Evolutionary conservation across 768 basidiomycete species (phyloP), one percentile per base, ranked within the genome.

Genomic region (Suillus discolor): DNA sequence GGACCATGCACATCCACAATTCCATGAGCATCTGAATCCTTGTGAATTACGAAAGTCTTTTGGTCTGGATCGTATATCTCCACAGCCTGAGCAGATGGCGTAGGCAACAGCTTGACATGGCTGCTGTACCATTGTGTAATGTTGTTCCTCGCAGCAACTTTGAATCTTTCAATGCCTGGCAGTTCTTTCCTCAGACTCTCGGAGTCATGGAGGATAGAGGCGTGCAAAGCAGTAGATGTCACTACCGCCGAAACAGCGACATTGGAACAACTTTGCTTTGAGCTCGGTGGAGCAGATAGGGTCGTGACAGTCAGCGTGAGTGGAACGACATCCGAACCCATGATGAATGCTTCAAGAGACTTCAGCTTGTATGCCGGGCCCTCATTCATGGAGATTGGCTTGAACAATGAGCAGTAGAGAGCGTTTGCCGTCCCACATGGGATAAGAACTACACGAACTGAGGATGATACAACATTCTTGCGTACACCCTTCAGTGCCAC

Each of bases 351-450:
- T 20, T 83, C 76, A 12, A 92, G 68, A 3, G 90, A 89, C 68
- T 79, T 82, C 41, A 92, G 78, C 64, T 80, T 83, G 75, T 87
- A 85, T 16, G 75, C 65, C 11, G 73, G 53, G 28, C 77, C 64
- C 18, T 76, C 64, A 61, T 66, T 71, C 18, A 69, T 68, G 11
- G 72, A 38, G 23, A 66, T 55, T 0, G 87, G 84, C 0, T 88
- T 88, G 75, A 91, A 96, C 36, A 95, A 77, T 8, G 92, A 89
- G 7, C 86, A 82, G 76, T 91, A 96, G 41, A 97, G 82, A 0
- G 97, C 97, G 74, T 99, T 98, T 51, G 95, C 96, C n/a, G 95
- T 97, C 31, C 95, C 95, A 60, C 85, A 85, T 5, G 95, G 94
- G 53, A 92, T 79, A 57, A 85, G 83, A 20, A 80, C 87, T 66